phyloP scores from a whole-genome alignment of 179 eudicot genomes.

The Amaranthus tricolor region DNA sequence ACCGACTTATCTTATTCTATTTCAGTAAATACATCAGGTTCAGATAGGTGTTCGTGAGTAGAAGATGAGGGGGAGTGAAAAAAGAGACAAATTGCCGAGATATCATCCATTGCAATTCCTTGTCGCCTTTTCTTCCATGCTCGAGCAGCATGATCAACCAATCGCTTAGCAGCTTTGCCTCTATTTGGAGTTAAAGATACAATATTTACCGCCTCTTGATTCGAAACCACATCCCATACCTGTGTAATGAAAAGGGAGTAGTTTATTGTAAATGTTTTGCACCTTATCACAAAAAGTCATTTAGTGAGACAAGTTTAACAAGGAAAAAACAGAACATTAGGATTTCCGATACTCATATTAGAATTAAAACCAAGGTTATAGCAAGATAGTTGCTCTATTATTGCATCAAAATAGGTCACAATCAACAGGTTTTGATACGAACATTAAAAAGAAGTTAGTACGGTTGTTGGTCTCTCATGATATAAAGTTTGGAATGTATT shows the following conservation, averaged over 20 bases:
- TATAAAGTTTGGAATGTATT: neutral
- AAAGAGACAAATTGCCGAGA: constrained; percentile 79
- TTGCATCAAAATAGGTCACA: neutral
- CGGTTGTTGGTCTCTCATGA: neutral
- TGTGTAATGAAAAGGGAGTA: constrained; percentile 10
- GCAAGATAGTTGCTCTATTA: neutral
- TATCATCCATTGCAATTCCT: constrained; percentile 76
- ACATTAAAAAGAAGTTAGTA: neutral
- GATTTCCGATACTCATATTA: neutral
- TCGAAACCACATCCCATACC: constrained; percentile 97
- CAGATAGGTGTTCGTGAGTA: constrained; percentile 7
- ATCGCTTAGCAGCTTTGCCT: constrained; percentile 58
- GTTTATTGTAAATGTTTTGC: neutral
- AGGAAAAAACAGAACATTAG: neutral
- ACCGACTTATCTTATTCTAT: neutral
- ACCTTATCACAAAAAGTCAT: neutral
- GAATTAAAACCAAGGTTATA: neutral
- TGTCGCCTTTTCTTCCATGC: constrained; percentile 77
- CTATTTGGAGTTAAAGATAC: constrained; percentile 50
- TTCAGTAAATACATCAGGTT: constrained; percentile 20
- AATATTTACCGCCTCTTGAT: constrained; percentile 79
- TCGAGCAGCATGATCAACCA: constrained; percentile 57
- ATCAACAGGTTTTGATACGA: neutral
- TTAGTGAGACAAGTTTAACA: neutral
- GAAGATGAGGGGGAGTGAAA: constrained; percentile 45